Conservation (phyloP, 140 eudicot species). For the Flaveria floridana region DNA sequence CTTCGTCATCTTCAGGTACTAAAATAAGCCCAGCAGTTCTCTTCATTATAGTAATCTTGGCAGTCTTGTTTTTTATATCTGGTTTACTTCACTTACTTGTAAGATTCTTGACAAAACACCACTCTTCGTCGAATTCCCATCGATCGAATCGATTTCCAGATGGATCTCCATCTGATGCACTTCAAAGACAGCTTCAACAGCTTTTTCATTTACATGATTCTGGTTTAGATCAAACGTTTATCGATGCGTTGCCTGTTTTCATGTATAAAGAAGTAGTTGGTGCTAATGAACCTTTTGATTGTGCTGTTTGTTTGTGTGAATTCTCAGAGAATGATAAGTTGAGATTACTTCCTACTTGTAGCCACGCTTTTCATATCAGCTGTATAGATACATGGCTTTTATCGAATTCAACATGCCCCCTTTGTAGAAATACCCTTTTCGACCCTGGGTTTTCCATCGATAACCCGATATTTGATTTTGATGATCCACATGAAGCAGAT, state of each 20-base stretch:
- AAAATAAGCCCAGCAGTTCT: constrained; percentile 78
- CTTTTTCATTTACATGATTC: constrained; percentile 82
- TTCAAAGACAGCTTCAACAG: constrained; percentile 90
- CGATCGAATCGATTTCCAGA: constrained; percentile 59
- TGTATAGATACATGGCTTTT: constrained; percentile 28
- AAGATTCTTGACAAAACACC: constrained; percentile 57
- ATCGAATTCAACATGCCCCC: constrained; percentile 62
- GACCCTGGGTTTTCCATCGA: constrained; percentile 57
- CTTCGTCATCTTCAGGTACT: constrained; percentile 56
- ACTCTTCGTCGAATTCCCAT: constrained; percentile 37
- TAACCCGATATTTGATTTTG: constrained; percentile 63
- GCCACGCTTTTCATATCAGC: constrained; percentile 23
- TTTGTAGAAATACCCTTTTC: constrained; percentile 70
- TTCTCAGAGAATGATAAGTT: constrained; percentile 15
- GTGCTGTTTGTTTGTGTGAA: constrained; percentile 25
- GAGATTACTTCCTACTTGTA: constrained; percentile 19
- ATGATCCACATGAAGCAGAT: constrained; percentile 50
- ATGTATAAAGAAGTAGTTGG: constrained; percentile 10
- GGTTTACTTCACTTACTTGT: constrained; percentile 76
- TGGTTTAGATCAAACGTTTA: constrained; percentile 33
- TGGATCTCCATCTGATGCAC: constrained; percentile 60
- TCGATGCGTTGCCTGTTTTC: constrained; percentile 17
- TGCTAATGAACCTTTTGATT: constrained; percentile 13
- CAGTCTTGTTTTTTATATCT: constrained; percentile 77
- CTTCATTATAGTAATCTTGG: constrained; percentile 69